Evolutionary conservation across 1,139 yeast species (phyloP), one percentile per base, ranked within the genome.

Genomic region (Taphrina confusa): DNA sequence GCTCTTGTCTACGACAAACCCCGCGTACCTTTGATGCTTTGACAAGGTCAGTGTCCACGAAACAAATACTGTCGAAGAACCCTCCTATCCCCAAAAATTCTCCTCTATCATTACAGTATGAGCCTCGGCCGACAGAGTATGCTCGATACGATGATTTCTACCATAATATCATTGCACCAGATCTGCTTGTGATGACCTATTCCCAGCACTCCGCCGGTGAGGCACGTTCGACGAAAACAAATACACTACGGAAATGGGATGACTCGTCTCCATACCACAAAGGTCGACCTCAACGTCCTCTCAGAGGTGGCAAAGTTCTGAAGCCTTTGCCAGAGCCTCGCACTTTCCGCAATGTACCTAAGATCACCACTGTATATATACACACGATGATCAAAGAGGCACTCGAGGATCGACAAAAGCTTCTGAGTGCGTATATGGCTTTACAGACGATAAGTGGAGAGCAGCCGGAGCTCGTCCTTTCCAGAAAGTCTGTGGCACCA

Each of bases 361-460:
- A 77, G 62, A 75, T 94, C 58, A 78, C 80, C 61, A 78, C 82
- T 12, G 79, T 92, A 51, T 78, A 81, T 45, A 75, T 94, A 67
- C 89, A 88, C 72, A 82, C 95, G 67, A 91, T 82, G 70, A 91
- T 83, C 60, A 83, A 82, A 66, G 83, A 83, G 57, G 92, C 96
- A 11, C 81, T 82, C 67, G 84, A 81, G 63, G 84, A 85, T 68
- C 80, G 83, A 49, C 84, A 90, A 75, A 78, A 84, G 64, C 88
- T 90, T 52, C 82, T 91, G 62, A 81, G 92, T 34, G 89, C 95
- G 16, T 78, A 84, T 65, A 78, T 89, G 64, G 95, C 88, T 73
- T 73, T 94, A 61, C 95, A 95, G 66, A 97, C 92, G 72, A 87
- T 94, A 69, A 91, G 98, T 33, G 96, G 96, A 65, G 84, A 80